Conservation (phyloP, 1,284 basidiomycete genomes). For the Rhodotorula sp. region DNA sequence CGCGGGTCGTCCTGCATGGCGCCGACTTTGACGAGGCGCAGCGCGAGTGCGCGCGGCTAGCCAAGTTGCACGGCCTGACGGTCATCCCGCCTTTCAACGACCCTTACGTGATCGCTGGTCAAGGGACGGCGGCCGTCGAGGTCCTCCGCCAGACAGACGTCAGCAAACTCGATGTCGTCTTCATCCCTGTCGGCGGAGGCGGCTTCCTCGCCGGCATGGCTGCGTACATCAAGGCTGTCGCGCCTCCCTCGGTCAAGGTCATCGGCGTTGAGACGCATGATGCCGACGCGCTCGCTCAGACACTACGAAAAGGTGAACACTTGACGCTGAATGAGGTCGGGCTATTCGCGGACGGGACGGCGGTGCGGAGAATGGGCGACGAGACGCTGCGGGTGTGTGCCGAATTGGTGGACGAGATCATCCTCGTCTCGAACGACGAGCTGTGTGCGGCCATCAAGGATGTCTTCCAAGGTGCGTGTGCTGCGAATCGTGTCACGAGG, state of each 20-base stretch:
- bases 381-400: slow-evolving; percentile 92
- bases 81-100: slow-evolving; percentile 98
- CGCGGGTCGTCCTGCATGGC: slow-evolving; percentile 90
- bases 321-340: slow-evolving; percentile 87
- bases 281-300: slow-evolving; percentile 86
- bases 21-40: slow-evolving; percentile 96
- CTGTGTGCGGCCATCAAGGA: slow-evolving; percentile 99
- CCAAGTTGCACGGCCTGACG: slow-evolving; percentile 69
- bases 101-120: slow-evolving; percentile 93
- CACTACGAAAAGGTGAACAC: slow-evolving; percentile 71
- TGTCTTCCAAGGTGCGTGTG: slow-evolving; percentile 83
- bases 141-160: slow-evolving; percentile 81
- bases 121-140: slow-evolving; percentile 93
- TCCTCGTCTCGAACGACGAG: slow-evolving; percentile 89
- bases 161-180: slow-evolving; percentile 77
- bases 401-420: slow-evolving; percentile 76
- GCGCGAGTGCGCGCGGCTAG: slow-evolving; percentile 84
- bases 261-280: slow-evolving; percentile 94
- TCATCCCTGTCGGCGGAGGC: slow-evolving; percentile 88
- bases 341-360: slow-evolving; percentile 97
- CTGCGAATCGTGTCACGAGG: too few species aligned
- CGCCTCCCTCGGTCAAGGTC: slow-evolving; percentile 75
- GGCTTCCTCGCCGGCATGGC: slow-evolving; percentile 85
- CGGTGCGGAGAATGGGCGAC: slow-evolving; percentile 92
- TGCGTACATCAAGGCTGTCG: slow-evolving; percentile 91